phyloP scores from a whole-genome alignment of 257 asterid species.

The Forsythia suspensa region DNA sequence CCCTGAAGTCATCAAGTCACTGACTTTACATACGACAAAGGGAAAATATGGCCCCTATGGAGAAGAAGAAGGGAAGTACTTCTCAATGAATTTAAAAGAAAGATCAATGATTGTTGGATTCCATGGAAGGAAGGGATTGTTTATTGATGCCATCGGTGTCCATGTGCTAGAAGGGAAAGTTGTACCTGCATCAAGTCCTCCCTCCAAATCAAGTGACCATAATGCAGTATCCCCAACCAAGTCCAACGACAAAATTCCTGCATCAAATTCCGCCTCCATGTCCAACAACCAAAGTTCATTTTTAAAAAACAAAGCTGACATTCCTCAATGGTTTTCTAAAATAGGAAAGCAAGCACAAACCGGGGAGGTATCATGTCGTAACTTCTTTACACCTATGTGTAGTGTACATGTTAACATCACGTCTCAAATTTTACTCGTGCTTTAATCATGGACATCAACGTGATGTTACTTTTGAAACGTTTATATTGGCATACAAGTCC shows the following conservation, averaged over 20 bases:
- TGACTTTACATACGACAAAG: slow-evolving; percentile 74
- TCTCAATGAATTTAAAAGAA: slow-evolving; percentile 54
- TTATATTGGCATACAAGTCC: background rate
- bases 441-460: background rate
- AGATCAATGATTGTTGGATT: slow-evolving; percentile 66
- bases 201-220: slow-evolving; percentile 7
- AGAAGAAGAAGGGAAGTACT: slow-evolving; percentile 66
- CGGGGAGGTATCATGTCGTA: slow-evolving; percentile 43
- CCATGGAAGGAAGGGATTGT: slow-evolving; percentile 78
- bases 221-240: slow-evolving; percentile 22
- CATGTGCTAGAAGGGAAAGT: slow-evolving; percentile 52
- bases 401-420: background rate
- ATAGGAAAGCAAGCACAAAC: slow-evolving; percentile 44
- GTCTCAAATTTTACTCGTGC: background rate
- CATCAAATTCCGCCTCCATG: background rate
- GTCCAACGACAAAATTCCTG: background rate
- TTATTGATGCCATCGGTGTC: slow-evolving; percentile 73
- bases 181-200: slow-evolving; percentile 18
- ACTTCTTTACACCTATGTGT: background rate
- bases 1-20: slow-evolving; percentile 66
- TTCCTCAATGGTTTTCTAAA: slow-evolving; percentile 44
- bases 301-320: slow-evolving; percentile 24
- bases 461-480: background rate
- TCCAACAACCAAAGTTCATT: slow-evolving; percentile 29
- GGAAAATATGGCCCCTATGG: slow-evolving; percentile 76